phyloP scores from a whole-genome alignment of 495 filamentous ascomycete genomes.

The Letharia columbiana region DNA sequence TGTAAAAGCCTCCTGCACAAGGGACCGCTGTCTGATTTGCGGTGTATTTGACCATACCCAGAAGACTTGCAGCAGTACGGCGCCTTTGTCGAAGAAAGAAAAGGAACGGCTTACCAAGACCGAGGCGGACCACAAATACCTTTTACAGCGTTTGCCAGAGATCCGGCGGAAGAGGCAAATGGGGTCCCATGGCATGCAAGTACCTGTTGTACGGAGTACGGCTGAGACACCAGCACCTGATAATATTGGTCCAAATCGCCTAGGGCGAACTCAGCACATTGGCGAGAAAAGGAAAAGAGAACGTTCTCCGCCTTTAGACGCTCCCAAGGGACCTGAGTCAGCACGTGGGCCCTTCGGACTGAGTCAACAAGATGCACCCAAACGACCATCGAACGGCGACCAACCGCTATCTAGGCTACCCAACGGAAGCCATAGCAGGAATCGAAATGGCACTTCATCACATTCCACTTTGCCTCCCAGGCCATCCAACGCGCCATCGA shows the following conservation, averaged over 20 bases:
- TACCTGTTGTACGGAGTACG: constrained; percentile 38
- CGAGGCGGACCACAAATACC: constrained; percentile 31
- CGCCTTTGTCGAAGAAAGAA: constrained; percentile 32
- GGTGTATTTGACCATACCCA: constrained; percentile 38
- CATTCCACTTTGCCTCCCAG: not conserved
- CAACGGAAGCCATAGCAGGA: constrained; percentile 1
- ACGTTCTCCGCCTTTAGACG: constrained; percentile 30
- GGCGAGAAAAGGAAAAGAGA: constrained; percentile 39
- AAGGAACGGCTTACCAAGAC: constrained; percentile 30
- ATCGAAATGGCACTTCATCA: not conserved
- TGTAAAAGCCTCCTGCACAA: constrained; percentile 32
- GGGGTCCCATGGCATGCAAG: constrained; percentile 39
- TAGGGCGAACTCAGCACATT: constrained; percentile 21
- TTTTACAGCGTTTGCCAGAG: constrained; percentile 32
- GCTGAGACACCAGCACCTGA: constrained; percentile 16
- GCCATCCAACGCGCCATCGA: not conserved
- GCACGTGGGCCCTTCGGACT: not conserved
- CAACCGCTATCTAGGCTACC: constrained; percentile 3
- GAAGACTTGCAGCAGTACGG: constrained; percentile 30
- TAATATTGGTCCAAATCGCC: constrained; percentile 14
- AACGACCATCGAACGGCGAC: not conserved
- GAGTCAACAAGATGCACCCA: not conserved
- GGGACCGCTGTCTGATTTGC: constrained; percentile 40
- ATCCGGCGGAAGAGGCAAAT: constrained; percentile 37
- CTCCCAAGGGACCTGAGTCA: constrained; percentile 14